Evolutionary conservation across 257 asterid species (phyloP).

Genomic region (Ilex aquifolium): DNA sequence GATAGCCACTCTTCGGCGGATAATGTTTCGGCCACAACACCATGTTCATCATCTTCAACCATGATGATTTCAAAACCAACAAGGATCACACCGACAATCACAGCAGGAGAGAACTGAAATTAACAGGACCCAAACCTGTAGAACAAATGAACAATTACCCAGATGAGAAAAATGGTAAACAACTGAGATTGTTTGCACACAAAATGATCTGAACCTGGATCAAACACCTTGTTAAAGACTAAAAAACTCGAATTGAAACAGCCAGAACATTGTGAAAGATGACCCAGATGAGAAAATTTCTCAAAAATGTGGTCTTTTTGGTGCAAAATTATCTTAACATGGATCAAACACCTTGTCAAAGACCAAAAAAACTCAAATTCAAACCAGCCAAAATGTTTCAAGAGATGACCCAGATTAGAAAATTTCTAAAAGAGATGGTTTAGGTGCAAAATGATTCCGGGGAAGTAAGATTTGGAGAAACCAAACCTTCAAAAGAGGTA

Average conservation of each 20-base stretch:
- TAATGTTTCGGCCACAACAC: constrained; percentile 20
- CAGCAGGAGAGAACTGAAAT: constrained; percentile 31
- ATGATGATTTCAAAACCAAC: constrained; percentile 22
- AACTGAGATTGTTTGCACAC: background rate
- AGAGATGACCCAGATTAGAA: background rate
- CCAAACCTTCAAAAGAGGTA: constrained; percentile 22
- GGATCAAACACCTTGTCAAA: background rate
- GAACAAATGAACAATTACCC: background rate
- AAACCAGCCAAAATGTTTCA: background rate
- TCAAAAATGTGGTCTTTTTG: constrained; percentile 2
- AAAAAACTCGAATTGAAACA: background rate
- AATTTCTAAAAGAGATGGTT: background rate
- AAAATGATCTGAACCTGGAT: background rate
- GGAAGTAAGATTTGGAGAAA: constrained; percentile 8
- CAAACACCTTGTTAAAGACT: background rate
- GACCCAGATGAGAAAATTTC: constrained; percentile 5
- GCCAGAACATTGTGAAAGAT: background rate
- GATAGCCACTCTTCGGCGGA: constrained; percentile 79
- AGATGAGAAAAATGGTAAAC: constrained; percentile 3
- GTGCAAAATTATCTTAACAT: background rate
- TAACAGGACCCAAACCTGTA: constrained; percentile 18
- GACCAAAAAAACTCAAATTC: background rate
- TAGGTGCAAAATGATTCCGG: constrained; percentile 6
- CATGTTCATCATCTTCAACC: constrained; percentile 51
- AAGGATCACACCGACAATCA: constrained; percentile 21